Conservation (phyloP, 441 rosid genomes). For the Raphanus hybrid region DNA sequence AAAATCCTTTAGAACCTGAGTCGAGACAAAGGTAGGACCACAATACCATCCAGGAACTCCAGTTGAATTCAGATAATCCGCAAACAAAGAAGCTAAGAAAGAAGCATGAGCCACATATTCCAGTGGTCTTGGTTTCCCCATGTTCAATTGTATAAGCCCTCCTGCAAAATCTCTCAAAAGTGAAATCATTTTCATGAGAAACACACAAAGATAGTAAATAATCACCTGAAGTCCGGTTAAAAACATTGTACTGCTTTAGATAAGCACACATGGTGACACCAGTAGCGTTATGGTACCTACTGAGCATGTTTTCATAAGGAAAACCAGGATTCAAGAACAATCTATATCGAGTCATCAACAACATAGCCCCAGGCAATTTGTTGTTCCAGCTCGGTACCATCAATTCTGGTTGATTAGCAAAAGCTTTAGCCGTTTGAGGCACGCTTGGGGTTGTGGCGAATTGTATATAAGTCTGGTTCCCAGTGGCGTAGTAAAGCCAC, state of each 20-base stretch:
- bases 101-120: conserved; percentile 79
- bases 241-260: conserved; percentile 56
- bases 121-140: conserved; percentile 63
- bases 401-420: conserved; percentile 43
- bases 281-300: conserved; percentile 74
- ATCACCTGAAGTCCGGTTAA: conserved; percentile 76
- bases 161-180: conserved; percentile 47
- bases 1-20: conserved; percentile 51
- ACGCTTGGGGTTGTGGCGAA: conserved; percentile 63
- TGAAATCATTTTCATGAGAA: not conserved
- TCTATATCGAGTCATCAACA: conserved; percentile 75
- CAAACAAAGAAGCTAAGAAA: conserved; percentile 77
- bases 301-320: conserved; percentile 82
- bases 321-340: conserved; percentile 74
- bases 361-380: conserved; percentile 84
- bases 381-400: conserved; percentile 77
- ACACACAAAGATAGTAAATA: not conserved
- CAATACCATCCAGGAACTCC: conserved; percentile 74
- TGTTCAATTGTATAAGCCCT: conserved; percentile 67
- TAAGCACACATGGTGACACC: conserved; percentile 74
- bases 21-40: conserved; percentile 54
- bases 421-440: conserved; percentile 63
- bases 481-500: conserved; percentile 88
- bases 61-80: conserved; percentile 73
- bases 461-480: conserved; percentile 59